Evolutionary conservation across 1,284 basidiomycete genomes (phyloP).

Genomic region (Wallemia hederae): DNA sequence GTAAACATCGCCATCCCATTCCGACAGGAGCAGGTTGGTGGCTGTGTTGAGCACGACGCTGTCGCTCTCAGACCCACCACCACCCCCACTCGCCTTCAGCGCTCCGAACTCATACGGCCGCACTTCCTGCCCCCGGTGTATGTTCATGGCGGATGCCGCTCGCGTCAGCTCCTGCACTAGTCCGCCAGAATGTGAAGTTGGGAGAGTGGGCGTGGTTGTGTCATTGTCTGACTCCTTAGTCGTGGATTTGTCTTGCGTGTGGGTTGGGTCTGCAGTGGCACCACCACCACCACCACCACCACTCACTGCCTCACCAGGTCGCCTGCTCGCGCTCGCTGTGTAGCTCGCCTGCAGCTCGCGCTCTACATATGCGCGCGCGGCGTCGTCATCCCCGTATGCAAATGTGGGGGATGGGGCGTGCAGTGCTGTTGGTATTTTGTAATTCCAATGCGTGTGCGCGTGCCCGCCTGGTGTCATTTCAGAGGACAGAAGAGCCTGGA

Average conservation of each 20-base stretch:
- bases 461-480: too few relatives aligned
- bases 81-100: too few relatives aligned
- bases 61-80: too few relatives aligned
- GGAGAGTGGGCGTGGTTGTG: too few relatives aligned
- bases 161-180: background rate
- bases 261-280: too few relatives aligned
- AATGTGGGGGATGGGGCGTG: background rate
- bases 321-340: background rate
- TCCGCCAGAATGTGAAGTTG: background rate
- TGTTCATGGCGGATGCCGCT: background rate
- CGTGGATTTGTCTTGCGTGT: too few relatives aligned
- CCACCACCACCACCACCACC: too few relatives aligned
- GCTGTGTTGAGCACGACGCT: background rate
- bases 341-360: background rate
- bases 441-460: background rate
- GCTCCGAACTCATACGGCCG: too few relatives aligned
- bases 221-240: too few relatives aligned
- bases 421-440: background rate
- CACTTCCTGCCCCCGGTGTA: background rate
- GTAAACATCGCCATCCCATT: background rate
- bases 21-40: background rate
- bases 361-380: background rate
- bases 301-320: background rate
- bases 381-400: background rate
- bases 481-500: too few relatives aligned